Evolutionary conservation across 495 filamentous ascomycete genomes (phyloP), one percentile per base, ranked within the genome.

Genomic region (Penicillium odoratum): DNA sequence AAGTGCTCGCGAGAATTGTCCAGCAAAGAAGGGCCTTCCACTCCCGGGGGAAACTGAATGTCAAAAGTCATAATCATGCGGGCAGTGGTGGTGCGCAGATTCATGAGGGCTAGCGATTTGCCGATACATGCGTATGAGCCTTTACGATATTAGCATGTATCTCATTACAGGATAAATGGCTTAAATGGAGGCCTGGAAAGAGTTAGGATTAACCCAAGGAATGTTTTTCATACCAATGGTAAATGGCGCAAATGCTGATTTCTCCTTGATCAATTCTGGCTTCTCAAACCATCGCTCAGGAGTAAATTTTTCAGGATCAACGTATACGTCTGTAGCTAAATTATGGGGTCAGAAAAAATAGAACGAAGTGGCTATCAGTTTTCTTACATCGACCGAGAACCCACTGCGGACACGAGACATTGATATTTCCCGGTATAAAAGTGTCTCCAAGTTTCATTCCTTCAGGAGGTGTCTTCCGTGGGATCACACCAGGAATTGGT

Each of bases 381-480:
- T 21, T 21, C 21, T 47, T 47, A 47, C 44, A 10, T 47, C 44
- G 44, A 5, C 44, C 44, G 11, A 47, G n/a, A 2, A 47, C 44
- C 13, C 21, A 47, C 21, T 47, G 44, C 16, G 44, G 44, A 18
- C 16, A 18, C 4, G 9, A 21, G 13, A 47, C 16, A 21, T 13
- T 18, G 9, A 16, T 47, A 9, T 28, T 65, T 43, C 67, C 57
- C 42, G 73, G 73, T 36, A 74, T 64, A 46, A 61, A 65, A 5
- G 55, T 51, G 10, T 66, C 66, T 15, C 57, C 65, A 15, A 70
- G 56, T 28, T 30, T 54, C 10, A 69, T 13, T 2, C 68, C 68
- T 40, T 62, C 56, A 4, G 56, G 52, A 8, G 68, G 60, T 25
- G 68, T 64, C n/a, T 53, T 8, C 5, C 68, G 58, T 33, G 61